Conservation (phyloP, 768 basidiomycete species). For the Leccinum boreale region DNA sequence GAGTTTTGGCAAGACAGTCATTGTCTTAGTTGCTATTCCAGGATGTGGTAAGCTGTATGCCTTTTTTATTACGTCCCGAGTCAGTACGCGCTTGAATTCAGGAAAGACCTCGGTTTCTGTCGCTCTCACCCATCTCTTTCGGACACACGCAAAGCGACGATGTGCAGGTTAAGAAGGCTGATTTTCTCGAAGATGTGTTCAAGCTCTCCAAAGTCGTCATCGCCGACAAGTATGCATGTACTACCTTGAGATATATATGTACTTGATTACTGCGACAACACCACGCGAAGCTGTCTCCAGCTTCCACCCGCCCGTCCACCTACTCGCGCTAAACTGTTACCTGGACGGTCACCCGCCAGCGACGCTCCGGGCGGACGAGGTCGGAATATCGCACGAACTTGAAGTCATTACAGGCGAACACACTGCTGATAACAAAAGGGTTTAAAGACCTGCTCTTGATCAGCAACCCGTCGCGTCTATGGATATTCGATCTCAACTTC, state of each 20-base stretch:
- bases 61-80: background rate
- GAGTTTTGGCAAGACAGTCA: slow-evolving; percentile 67
- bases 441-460: no score
- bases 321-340: slow-evolving; percentile 82
- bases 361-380: slow-evolving; percentile 59
- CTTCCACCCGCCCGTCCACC: slow-evolving; percentile 54
- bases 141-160: slow-evolving; percentile 96
- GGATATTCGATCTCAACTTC: no score
- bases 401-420: no score
- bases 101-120: slow-evolving; percentile 87
- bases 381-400: slow-evolving; percentile 59
- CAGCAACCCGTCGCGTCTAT: slow-evolving; percentile 33
- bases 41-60: slow-evolving; percentile 71
- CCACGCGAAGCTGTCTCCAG: slow-evolving; percentile 51
- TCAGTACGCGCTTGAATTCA: slow-evolving; percentile 24
- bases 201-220: slow-evolving; percentile 74
- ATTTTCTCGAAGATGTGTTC: slow-evolving; percentile 65
- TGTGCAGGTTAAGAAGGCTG: slow-evolving; percentile 72
- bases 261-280: slow-evolving; percentile 47
- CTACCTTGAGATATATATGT: background rate
- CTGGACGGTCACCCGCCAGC: slow-evolving; percentile 51
- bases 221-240: slow-evolving; percentile 75
- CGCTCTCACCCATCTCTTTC: slow-evolving; percentile 80
- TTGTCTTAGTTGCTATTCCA: slow-evolving; percentile 87
- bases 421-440: no score